Base-by-base conservation (phyloP, 2,329 filamentous ascomycete species). In the Penicillium sp. region DNA sequence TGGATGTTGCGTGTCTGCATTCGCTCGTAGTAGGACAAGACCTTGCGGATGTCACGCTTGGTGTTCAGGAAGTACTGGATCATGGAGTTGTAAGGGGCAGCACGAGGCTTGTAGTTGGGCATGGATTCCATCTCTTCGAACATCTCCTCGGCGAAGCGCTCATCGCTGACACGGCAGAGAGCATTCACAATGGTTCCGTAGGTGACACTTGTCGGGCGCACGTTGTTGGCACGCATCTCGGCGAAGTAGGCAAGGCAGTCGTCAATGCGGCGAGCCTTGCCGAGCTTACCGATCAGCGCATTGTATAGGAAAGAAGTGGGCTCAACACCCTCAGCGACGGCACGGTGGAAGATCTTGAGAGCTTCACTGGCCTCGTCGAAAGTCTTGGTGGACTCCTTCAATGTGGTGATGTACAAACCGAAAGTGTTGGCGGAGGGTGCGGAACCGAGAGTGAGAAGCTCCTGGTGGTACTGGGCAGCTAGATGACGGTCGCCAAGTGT, bases 121-220 rank as follows among this genome's bases (percentile, higher is more conserved):
- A 95, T 95, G 39, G 86, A 83, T 76, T 99, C 93, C 93, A 99
- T 99, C 76, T 99, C 93, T 66, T 97, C 90, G 66, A 99, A 99
- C 62, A 97, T 83, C 72, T 97, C 90, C 66, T 96, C 93, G 25
- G 93, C 93, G 68, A 96, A 95, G 66, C 92, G 95, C 75, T 97
- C 92, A 62, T 99, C 93, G 59, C 90, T 95, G 48, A 97, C 93
- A 62, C 93, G 88, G 79, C 91, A 96, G 12, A 99, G 81, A 19
- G 93, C 93, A 63, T 99, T 99, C 73, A 99, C 92, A 63, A 99
- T 91, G 11, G 93, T 99, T 55, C 93, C 93, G 64, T 99, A 99
- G 0, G 93, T 99, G 49, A 99, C 93, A 41, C 90, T 96, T 0
- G 93, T 99, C 2, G 93, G 93, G 63, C 92, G 91, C 65, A 99